phyloP scores from a whole-genome alignment of 1,284 basidiomycete species.

The Caloboletus firmus region DNA sequence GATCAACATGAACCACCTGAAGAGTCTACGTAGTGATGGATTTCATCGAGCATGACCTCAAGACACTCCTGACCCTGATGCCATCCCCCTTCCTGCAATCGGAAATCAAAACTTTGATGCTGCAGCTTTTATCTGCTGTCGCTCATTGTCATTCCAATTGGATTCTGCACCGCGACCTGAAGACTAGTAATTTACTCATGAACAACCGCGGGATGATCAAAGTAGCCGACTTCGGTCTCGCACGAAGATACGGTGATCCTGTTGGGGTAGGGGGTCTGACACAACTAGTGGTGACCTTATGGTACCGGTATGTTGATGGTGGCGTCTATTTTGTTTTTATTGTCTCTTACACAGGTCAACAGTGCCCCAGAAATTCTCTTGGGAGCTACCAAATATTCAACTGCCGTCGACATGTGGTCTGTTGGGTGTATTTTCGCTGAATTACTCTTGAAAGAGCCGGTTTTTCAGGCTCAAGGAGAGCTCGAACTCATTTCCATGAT shows the following conservation, averaged over 20 bases:
- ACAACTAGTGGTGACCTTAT: slow-evolving; percentile 95
- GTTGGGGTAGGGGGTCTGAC: slow-evolving; percentile 92
- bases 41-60: slow-evolving; percentile 99
- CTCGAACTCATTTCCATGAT: slow-evolving; percentile 92
- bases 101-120: slow-evolving; percentile 96
- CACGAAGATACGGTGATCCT: slow-evolving; percentile 93
- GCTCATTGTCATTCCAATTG: slow-evolving; percentile 92
- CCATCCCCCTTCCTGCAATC: slow-evolving; percentile 93
- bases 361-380: slow-evolving; percentile 96
- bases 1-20: slow-evolving; percentile 29
- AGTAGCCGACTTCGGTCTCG: slow-evolving; percentile 97
- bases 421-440: slow-evolving; percentile 99
- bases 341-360: slow-evolving; percentile 12
- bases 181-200: slow-evolving; percentile 97
- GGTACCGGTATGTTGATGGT: slow-evolving; percentile 82
- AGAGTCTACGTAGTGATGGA: slow-evolving; percentile 99
- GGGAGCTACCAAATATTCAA: slow-evolving; percentile 90
- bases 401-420: slow-evolving; percentile 98
- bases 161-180: slow-evolving; percentile 97
- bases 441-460: slow-evolving; percentile 87
- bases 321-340: slow-evolving; percentile 9
- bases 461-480: slow-evolving; percentile 96
- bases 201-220: slow-evolving; percentile 99
- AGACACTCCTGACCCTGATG: slow-evolving; percentile 92
- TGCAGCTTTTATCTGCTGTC: slow-evolving; percentile 92